Conservation (phyloP, 2,329 filamentous ascomycete genomes). For the Pleurostoma richardsiae region DNA sequence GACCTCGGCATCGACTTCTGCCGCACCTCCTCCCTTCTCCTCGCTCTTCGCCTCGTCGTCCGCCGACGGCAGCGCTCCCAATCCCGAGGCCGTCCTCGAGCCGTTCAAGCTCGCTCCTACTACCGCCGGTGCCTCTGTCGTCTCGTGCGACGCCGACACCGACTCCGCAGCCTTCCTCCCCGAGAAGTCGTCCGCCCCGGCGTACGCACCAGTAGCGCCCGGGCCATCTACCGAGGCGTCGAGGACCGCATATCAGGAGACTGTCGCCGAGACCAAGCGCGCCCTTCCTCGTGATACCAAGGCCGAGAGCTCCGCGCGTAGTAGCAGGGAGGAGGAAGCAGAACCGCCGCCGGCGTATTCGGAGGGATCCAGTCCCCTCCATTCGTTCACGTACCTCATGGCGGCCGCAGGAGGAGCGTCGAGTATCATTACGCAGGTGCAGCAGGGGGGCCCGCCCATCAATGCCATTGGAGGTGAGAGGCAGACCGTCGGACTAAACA, state of each 20-base stretch:
- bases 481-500: background rate
- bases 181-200: constrained; percentile 39
- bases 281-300: constrained; percentile 80
- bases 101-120: too few relatives aligned
- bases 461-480: constrained; percentile 78
- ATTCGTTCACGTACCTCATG: constrained; percentile 95
- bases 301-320: constrained; percentile 57
- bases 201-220: constrained; percentile 43
- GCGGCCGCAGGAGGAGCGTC: constrained; percentile 92
- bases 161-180: constrained; percentile 28
- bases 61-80: constrained; percentile 6
- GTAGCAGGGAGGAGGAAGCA: constrained; percentile 67
- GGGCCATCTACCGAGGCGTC: constrained; percentile 28
- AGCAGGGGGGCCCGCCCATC: constrained; percentile 84
- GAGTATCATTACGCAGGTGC: constrained; percentile 99
- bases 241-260: constrained; percentile 37
- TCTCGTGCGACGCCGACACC: constrained; percentile 29
- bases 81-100: constrained; percentile 13
- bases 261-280: constrained; percentile 72
- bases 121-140: constrained; percentile 22
- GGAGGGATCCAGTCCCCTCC: constrained; percentile 87
- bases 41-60: constrained; percentile 46
- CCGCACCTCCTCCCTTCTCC: constrained; percentile 53
- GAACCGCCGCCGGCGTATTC: constrained; percentile 96
- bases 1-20: constrained; percentile 39